Evolutionary conservation across 192 early-diverging fungal genomes (phyloP), one percentile per base, ranked within the genome.

Genomic region (Coemansia sp.): DNA sequence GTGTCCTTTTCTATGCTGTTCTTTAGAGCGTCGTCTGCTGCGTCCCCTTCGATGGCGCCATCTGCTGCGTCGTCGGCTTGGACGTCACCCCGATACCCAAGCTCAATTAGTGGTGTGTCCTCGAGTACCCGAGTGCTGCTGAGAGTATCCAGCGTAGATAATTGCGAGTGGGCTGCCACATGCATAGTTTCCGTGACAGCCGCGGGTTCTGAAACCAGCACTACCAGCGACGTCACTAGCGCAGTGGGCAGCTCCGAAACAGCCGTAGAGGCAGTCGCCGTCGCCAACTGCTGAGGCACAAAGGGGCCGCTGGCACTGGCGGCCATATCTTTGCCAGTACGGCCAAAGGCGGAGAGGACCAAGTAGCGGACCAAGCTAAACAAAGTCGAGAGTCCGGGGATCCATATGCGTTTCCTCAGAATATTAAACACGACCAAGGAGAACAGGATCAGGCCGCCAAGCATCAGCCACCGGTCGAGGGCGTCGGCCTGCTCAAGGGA

Each of bases 381-480:
- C 51, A 66, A 18, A 10, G 71, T 71, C 23, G 66, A 65, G 10
- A 77, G 69, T 14, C 80, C 80, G 0, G 80, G 80, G 45, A 83
- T 83, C 80, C 80, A 83, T 1, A 77, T 45, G 5, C 80, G 67
- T 45, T 77, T 76, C 20, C 80, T 46, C 43, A 83, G 37, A 23
- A 83, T 83, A 67, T 83, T 83, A 33, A 83, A 74, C 0, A 67
- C 48, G 1, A 83, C 80, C 11, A 73, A 28, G 11, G 60, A 58
- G 37, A 83, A 83, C 42, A 83, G 48, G 16, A 83, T 43, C 40
- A 83, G 56, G 0, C 74, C 80, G 18, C 43, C 67, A 10, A 83
- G 57, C 75, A 83, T 77, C 67, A 83, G 59, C 80, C 74, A 77
- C 6, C 80, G 70, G 43, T 83, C 80, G 13, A 70, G 59, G 10